Evolutionary conservation across 306 rosid genomes (phyloP).

Genomic region (Cucurbita pepo): DNA sequence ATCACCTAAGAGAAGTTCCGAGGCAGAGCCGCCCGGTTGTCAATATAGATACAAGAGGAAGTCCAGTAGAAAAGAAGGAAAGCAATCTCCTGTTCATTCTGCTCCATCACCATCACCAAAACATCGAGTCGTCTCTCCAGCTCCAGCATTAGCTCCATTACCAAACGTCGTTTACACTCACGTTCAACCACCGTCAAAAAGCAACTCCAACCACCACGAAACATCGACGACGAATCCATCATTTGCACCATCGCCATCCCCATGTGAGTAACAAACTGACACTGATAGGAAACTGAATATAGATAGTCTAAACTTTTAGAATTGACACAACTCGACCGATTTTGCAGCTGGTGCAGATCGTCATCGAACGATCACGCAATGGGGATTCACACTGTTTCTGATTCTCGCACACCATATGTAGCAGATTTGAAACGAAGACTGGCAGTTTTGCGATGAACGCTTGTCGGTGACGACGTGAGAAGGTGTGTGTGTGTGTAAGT

Average conservation of each 20-base stretch:
- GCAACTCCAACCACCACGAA: slow-evolving; percentile 18
- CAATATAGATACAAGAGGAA: slow-evolving; percentile 24
- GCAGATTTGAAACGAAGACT: slow-evolving; percentile 4
- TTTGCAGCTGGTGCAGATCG: slow-evolving; percentile 54
- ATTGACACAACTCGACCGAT: slow-evolving; percentile 1
- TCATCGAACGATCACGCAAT: slow-evolving; percentile 7
- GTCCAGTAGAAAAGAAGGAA: slow-evolving; percentile 22
- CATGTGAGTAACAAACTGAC: slow-evolving; percentile 35
- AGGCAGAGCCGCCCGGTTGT: slow-evolving; percentile 55
- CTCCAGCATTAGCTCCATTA: slow-evolving; percentile 56
- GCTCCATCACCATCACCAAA: slow-evolving; percentile 28
- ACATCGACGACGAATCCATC: slow-evolving; percentile 10
- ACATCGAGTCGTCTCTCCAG: slow-evolving; percentile 22
- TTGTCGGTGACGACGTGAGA: not conserved
- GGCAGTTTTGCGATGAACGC: slow-evolving; percentile 6
- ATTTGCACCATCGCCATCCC: slow-evolving; percentile 20
- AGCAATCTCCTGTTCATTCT: slow-evolving; percentile 20
- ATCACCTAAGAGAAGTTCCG: slow-evolving; percentile 25
- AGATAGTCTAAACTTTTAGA: not conserved
- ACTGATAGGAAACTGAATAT: not conserved
- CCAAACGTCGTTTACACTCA: slow-evolving; percentile 63
- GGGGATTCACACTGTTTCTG: slow-evolving; percentile 27
- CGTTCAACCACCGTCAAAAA: slow-evolving; percentile 53
- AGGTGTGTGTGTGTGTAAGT: not conserved
- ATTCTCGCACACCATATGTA: slow-evolving; percentile 29